phyloP scores from a whole-genome alignment of 108 stramenopile species.

The Mediolabrus comicus region DNA sequence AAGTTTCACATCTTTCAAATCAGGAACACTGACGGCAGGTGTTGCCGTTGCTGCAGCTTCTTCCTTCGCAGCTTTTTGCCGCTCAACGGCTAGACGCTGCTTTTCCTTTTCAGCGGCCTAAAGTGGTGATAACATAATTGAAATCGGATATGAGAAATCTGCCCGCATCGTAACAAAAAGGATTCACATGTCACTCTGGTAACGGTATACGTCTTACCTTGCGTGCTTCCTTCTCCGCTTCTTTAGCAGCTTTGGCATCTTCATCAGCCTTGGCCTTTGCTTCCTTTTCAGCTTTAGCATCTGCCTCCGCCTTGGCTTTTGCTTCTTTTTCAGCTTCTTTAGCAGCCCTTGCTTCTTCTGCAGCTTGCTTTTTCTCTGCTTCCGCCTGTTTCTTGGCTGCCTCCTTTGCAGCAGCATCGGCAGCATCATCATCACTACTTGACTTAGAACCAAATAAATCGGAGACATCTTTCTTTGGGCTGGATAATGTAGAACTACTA shows the following conservation, averaged over 20 bases:
- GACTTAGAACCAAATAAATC: constrained; percentile 30
- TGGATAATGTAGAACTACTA: constrained; percentile 6
- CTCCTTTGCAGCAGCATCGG: constrained; percentile 47
- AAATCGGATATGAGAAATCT: no score
- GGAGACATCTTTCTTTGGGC: constrained; percentile 32
- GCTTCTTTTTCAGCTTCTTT: constrained; percentile 43
- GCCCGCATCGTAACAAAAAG: no score
- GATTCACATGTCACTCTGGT: no score
- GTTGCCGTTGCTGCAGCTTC: constrained; percentile 10
- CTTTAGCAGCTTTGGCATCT: constrained; percentile 1
- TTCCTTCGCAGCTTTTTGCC: constrained; percentile 42
- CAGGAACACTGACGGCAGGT: constrained; percentile 25
- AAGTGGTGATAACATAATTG: not conserved
- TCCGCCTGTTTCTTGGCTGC: constrained; percentile 17
- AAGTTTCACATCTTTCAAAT: constrained; percentile 48
- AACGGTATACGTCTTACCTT: no score
- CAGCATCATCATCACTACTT: constrained; percentile 42
- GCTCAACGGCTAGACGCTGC: constrained; percentile 35
- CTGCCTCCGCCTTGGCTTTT: constrained; percentile 9
- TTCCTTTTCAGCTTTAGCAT: not conserved
- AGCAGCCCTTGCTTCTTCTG: constrained; percentile 32
- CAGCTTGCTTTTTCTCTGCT: constrained; percentile 25
- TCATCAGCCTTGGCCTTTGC: constrained; percentile 10
- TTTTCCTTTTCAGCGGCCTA: constrained; percentile 49
- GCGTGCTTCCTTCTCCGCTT: constrained; percentile 14